Evolutionary conservation across 2,329 filamentous ascomycete species (phyloP).

Genomic region (Fusarium musae): DNA sequence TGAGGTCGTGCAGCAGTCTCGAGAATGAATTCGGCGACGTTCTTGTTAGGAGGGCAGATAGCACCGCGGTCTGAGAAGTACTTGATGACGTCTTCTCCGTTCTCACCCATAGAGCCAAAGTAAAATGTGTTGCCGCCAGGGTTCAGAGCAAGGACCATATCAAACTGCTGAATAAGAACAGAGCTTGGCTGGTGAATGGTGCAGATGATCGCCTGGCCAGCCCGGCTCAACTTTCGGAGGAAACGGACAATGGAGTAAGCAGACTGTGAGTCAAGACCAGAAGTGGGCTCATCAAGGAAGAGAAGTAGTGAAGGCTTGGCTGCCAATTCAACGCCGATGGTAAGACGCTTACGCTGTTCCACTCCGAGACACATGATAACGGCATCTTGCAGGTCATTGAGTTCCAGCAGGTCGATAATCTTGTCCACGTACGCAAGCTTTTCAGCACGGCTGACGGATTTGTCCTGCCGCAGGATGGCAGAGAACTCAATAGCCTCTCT

Average conservation of each 20-base stretch:
- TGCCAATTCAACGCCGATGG: slow-evolving; percentile 63
- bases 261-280: slow-evolving; percentile 65
- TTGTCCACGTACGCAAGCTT: slow-evolving; percentile 74
- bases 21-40: slow-evolving; percentile 62
- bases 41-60: slow-evolving; percentile 67
- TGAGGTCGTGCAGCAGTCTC: slow-evolving; percentile 56
- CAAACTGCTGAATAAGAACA: slow-evolving; percentile 65
- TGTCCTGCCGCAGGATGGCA: slow-evolving; percentile 69
- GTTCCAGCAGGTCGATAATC: slow-evolving; percentile 72
- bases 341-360: slow-evolving; percentile 65
- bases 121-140: slow-evolving; percentile 64
- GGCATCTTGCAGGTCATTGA: slow-evolving; percentile 71
- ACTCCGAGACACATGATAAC: slow-evolving; percentile 68
- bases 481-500: slow-evolving; percentile 74
- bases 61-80: slow-evolving; percentile 71
- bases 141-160: slow-evolving; percentile 63
- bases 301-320: slow-evolving; percentile 67
- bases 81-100: slow-evolving; percentile 56
- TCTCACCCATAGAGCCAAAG: slow-evolving; percentile 62
- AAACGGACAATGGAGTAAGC: slow-evolving; percentile 70
- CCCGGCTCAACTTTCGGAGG: slow-evolving; percentile 66
- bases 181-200: slow-evolving; percentile 69
- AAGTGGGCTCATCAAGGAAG: slow-evolving; percentile 70
- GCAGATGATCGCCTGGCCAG: slow-evolving; percentile 68
- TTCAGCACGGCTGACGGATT: slow-evolving; percentile 64